Evolutionary conservation across 805 yeast genomes (phyloP), one percentile per base, ranked within the genome.

Genomic region (Starmerella potacharoeniae): DNA sequence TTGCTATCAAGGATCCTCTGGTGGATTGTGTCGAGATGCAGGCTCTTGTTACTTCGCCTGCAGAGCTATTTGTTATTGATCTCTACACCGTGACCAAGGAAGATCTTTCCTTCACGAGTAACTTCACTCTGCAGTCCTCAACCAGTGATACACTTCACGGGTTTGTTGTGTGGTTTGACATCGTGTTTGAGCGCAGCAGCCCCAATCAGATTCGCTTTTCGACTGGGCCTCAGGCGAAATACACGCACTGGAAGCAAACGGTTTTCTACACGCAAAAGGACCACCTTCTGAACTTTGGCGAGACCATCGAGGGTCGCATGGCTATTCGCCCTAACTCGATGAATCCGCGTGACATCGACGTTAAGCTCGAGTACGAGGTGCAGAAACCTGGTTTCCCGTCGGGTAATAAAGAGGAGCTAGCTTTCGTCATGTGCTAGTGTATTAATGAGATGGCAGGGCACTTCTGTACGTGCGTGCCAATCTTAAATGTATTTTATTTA

Each of bases 241-340:
- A 90, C 76, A 93, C 98, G 14, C 99, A 93, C 74, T 93, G 99
- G 99, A 95, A 93, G 71, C 98, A 93, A 74, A 86, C 96, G 17
- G 95, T 93, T 1, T 89, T 95, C 72, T 95, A 93, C 71, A 76
- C 91, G 66, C 81, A 78, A 63, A 86, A 87, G 64, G 95, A 86
- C 33, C 71, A 91, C 60, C 86, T 82, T 65, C 72, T 85, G 59
- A 82, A 83, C 66, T 74, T 75, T 62, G 96, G 91, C 55, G 98
- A 93, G 65, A 66, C 69, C 42, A 75, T 95, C 61, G 77, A 77
- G 56, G 93, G 97, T 47, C 72, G 73, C 34, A 73, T 93, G 56
- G 79, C 84, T 10, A 82, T 86, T 59, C 76, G 82, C 65, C 97
- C 97, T 55, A 89, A 86, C 69, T 69, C 68, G 47, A 67, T 59